These are phyloP conservation scores for Lachancea sp. DNA, from an alignment of 805 yeast species.

Conservation along the genomic window DNA sequence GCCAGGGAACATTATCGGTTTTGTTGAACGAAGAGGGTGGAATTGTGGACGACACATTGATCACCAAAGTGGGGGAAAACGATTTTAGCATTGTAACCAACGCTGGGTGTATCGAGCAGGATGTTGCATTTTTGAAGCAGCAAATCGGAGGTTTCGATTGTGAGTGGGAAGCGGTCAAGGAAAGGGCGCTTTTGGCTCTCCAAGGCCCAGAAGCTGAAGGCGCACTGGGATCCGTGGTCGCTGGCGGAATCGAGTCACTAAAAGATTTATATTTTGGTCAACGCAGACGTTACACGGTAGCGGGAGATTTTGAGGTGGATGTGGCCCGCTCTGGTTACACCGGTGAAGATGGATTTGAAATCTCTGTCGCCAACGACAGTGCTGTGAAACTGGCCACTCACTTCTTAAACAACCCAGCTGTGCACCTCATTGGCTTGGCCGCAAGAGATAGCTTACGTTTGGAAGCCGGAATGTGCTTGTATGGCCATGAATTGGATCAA, in stretches of 20 bases:
- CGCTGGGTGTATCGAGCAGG: constrained; percentile 90
- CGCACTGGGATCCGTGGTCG: constrained; percentile 58
- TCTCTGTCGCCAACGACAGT: constrained; percentile 59
- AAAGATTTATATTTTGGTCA: constrained; percentile 68
- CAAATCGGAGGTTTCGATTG: constrained; percentile 38
- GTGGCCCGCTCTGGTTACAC: constrained; percentile 96
- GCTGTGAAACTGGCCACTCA: constrained; percentile 58
- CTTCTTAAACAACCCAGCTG: constrained; percentile 46
- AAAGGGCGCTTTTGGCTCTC: constrained; percentile 69
- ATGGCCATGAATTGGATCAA: constrained; percentile 87
- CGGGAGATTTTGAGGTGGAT: constrained; percentile 47
- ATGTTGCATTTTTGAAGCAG: constrained; percentile 52
- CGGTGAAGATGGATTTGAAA: constrained; percentile 97
- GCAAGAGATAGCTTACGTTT: constrained; percentile 93
- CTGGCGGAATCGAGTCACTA: constrained; percentile 40
- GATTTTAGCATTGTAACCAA: constrained; percentile 84
- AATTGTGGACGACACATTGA: constrained; percentile 86
- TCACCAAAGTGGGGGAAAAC: constrained; percentile 65
- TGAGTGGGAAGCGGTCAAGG: constrained; percentile 47
- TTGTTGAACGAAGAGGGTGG: constrained; percentile 73
- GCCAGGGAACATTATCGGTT: constrained; percentile 70
- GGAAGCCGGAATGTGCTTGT: constrained; percentile 98
- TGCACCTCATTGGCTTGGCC: constrained; percentile 91
- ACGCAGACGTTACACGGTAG: constrained; percentile 28
- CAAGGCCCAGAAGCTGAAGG: constrained; percentile 88